These are phyloP conservation scores for Plasmodium gaboni DNA, from an alignment of 169 alveolate species.

Conservation along the genomic window DNA sequence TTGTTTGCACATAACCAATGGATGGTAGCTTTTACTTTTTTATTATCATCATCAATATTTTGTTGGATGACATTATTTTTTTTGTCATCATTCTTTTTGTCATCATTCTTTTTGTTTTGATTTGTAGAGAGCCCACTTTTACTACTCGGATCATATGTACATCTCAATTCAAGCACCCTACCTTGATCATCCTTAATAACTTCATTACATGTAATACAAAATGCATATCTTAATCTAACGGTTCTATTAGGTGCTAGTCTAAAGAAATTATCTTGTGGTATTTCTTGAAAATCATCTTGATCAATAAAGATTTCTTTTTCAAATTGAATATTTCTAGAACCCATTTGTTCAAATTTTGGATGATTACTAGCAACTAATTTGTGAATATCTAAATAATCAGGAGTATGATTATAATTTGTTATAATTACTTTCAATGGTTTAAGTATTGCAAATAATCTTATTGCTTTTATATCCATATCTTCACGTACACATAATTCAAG, in stretches of 20 bases:
- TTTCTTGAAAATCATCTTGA: conserved; percentile 85
- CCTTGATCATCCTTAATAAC: conserved; percentile 80
- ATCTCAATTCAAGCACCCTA: conserved; percentile 78
- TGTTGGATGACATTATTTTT: background rate
- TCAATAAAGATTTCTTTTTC: conserved; percentile 86
- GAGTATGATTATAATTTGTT: conserved; percentile 47
- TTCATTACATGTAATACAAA: conserved; percentile 87
- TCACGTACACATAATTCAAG: conserved; percentile 94
- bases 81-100: background rate
- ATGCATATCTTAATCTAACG: conserved; percentile 88
- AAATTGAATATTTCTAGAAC: conserved; percentile 49
- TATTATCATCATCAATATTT: background rate
- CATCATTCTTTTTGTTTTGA: conserved; percentile 8
- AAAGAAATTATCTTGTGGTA: conserved; percentile 83
- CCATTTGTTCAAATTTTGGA: conserved; percentile 61
- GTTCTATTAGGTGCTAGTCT: conserved; percentile 87
- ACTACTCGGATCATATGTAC: conserved; percentile 88
- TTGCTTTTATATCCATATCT: conserved; percentile 81
- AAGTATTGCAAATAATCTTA: conserved; percentile 79
- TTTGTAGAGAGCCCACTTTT: conserved; percentile 82
- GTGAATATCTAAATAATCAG: background rate
- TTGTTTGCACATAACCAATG: conserved; percentile 87
- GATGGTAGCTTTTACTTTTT: conserved; percentile 89
- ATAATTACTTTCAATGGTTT: conserved; percentile 84
- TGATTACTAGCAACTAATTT: conserved; percentile 43